Percentiles rank a stretch among this genome's conserved stretches.
phyloP scores from a whole-genome alignment of 2,329 filamentous ascomycete species.

The Verticillium klebahnii region DNA sequence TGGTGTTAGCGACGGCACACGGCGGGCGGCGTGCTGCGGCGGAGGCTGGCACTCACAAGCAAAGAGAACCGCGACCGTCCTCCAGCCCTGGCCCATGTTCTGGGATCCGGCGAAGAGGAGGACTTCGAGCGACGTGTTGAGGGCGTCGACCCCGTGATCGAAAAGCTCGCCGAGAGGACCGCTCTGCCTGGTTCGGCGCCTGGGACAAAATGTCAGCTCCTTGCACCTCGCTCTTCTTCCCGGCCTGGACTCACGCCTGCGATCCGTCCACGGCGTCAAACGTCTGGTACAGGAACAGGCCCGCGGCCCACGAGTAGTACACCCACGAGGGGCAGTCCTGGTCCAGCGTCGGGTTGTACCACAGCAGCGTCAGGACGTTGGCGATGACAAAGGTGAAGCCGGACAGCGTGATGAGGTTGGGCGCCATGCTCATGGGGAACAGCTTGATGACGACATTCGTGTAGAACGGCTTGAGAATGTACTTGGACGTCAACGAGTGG shows the following conservation, averaged over 20 bases:
- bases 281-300: constrained; percentile 94
- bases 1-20: background rate
- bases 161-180: constrained; percentile 94
- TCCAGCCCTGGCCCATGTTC: constrained; percentile 91
- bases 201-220: constrained; percentile 22
- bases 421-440: constrained; percentile 95
- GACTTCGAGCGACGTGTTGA: constrained; percentile 92
- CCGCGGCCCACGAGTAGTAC: constrained; percentile 85
- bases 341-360: constrained; percentile 93
- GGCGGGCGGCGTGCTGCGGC: background rate
- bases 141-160: constrained; percentile 93
- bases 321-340: constrained; percentile 94
- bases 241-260: constrained; percentile 68
- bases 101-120: constrained; percentile 88
- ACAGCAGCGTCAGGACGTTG: constrained; percentile 88
- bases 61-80: constrained; percentile 78
- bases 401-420: constrained; percentile 80
- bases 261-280: constrained; percentile 96
- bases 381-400: constrained; percentile 86
- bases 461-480: constrained; percentile 97
- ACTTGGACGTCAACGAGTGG: constrained; percentile 82
- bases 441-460: constrained; percentile 88
- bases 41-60: constrained; percentile 53
- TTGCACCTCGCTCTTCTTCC: background rate
- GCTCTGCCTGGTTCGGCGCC: constrained; percentile 83